A percentile compares a stretch with the other conserved stretches of the same genome.
phyloP scores from a whole-genome alignment of 106 monocot species.

The Agapanthus africanus region DNA sequence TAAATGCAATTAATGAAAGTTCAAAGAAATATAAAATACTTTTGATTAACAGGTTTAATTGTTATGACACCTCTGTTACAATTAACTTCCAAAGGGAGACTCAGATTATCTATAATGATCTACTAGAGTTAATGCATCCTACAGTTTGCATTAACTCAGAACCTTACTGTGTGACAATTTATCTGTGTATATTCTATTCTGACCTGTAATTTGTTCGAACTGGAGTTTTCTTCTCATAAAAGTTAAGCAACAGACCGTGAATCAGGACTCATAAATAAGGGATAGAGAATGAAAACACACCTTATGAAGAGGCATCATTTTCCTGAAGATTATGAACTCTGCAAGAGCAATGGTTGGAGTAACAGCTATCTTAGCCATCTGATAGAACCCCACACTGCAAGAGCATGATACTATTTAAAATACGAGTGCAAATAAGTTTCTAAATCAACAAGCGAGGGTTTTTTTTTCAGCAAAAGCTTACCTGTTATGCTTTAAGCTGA shows the following conservation, averaged over 20 bases:
- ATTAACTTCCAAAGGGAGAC: too few relatives aligned
- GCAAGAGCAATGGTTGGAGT: slow-evolving; percentile 93
- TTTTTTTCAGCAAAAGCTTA: slow-evolving; percentile 10
- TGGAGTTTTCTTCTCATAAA: background rate
- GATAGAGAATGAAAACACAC: slow-evolving; percentile 13
- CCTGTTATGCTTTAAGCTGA: slow-evolving; percentile 97
- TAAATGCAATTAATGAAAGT: too few relatives aligned
- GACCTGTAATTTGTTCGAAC: background rate
- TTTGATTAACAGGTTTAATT: too few relatives aligned
- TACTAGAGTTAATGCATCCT: too few relatives aligned
- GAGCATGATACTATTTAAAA: too few relatives aligned
- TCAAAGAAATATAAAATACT: too few relatives aligned
- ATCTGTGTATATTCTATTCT: too few relatives aligned
- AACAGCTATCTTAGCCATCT: slow-evolving; percentile 96
- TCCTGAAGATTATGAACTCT: slow-evolving; percentile 77
- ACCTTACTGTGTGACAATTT: too few relatives aligned
- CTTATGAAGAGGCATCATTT: slow-evolving; percentile 63
- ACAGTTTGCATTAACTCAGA: too few relatives aligned
- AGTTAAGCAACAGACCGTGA: background rate
- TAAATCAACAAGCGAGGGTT: background rate
- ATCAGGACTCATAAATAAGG: background rate
- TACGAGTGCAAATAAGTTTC: too few relatives aligned
- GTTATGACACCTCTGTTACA: too few relatives aligned
- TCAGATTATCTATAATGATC: too few relatives aligned
- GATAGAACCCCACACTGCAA: slow-evolving; percentile 92